Base-by-base conservation (phyloP, 371 early-diverging fungal genomes). In the Lichtheimia corymbifera region DNA sequence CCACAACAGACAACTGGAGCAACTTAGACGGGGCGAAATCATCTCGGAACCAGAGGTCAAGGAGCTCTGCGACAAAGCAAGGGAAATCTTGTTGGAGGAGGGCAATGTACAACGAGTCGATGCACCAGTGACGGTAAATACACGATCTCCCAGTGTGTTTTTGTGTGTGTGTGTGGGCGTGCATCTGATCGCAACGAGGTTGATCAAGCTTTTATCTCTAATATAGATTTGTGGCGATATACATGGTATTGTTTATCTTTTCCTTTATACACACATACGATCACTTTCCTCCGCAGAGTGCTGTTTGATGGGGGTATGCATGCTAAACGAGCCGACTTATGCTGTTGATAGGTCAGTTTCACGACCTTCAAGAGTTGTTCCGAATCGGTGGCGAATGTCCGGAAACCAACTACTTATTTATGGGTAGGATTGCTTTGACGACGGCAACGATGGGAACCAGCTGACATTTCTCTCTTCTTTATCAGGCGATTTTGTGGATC, bases 211-310 rank as follows among this genome's bases (percentile, higher is more conserved):
- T 50, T 17, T 17, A 40, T 50, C 35, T 56, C 53, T 18, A 35
- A 35, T 62, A 0, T 70, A 93, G 93, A 93, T 99, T 65, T 99
- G 99, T 73, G 99, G 99, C 27, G 99, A 99, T 73, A 96, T 98
- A 58, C 99, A 99, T 68, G 99, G 79, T 77, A 67, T 35, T 42
- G 12, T 30, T 17, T 22, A 11, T 3, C 13, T 0, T 54, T n/a
- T 27, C 14, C n/a, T n/a, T n/a, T 28, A 42, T 15, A 24, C 30
- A 24, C 17, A 49, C 3, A 24, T 3, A 53, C n/a, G 53, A 53
- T 35, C 40, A 9, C 4, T 5, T 28, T 7, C n/a, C n/a, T n/a
- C n/a, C 28, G 28, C 28, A 28, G 28, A 28, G 28, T 28, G 28
- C 3, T 28, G 28, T 28, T 28, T 28, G 4, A 28, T 28, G 28